phyloP scores from a whole-genome alignment of 257 asterid genomes.

The Cordia subcordata region DNA sequence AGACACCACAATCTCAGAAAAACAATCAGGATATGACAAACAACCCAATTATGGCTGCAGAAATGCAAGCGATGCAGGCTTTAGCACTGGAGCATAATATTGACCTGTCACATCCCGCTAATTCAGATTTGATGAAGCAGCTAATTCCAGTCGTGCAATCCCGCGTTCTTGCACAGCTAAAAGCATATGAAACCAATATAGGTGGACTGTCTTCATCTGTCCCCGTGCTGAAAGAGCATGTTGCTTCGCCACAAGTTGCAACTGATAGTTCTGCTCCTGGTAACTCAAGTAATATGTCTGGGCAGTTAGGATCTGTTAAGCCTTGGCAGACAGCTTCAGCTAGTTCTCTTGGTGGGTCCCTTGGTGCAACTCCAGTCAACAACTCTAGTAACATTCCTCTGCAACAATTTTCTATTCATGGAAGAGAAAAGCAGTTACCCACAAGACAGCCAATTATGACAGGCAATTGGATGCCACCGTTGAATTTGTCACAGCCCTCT shows the following conservation, averaged over 20 bases:
- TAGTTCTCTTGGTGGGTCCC: slow-evolving; percentile 39
- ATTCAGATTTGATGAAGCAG: slow-evolving; percentile 74
- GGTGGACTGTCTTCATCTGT: slow-evolving; percentile 49
- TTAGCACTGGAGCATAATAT: slow-evolving; percentile 86
- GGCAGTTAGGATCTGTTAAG: slow-evolving; percentile 69
- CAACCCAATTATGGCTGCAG: slow-evolving; percentile 63
- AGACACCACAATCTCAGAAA: slow-evolving; percentile 63
- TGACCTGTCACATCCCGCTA: slow-evolving; percentile 86
- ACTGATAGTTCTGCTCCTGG: slow-evolving; percentile 81
- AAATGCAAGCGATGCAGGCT: slow-evolving; percentile 87
- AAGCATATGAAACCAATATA: slow-evolving; percentile 52
- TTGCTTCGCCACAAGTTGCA: slow-evolving; percentile 54
- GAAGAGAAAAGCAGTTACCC: slow-evolving; percentile 65
- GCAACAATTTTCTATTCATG: slow-evolving; percentile 63
- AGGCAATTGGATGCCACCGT: slow-evolving; percentile 63
- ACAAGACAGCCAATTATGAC: slow-evolving; percentile 57
- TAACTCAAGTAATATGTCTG: slow-evolving; percentile 57
- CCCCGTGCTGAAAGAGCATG: slow-evolving; percentile 51
- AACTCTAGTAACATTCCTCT: slow-evolving; percentile 39
- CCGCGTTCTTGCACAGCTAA: slow-evolving; percentile 74
- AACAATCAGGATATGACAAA: slow-evolving; percentile 51
- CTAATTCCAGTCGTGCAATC: slow-evolving; percentile 78
- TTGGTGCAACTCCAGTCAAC: slow-evolving; percentile 38
- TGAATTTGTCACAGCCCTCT: slow-evolving; percentile 44
- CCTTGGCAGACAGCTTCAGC: slow-evolving; percentile 62